Conservation (phyloP, 1,284 basidiomycete species). For the Ustilago vetiveriae region DNA sequence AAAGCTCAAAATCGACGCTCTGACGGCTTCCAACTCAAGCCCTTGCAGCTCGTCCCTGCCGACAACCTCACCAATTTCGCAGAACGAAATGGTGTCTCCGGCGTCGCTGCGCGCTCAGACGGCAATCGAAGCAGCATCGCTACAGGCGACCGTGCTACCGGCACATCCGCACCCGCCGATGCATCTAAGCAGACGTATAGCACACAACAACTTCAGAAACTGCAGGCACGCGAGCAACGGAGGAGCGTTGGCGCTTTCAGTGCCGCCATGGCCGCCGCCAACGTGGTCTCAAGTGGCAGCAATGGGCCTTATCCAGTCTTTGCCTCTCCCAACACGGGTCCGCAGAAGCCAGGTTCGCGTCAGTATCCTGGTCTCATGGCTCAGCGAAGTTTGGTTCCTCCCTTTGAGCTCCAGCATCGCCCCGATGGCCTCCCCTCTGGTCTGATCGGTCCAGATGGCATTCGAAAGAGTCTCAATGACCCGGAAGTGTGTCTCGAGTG, state of each 20-base stretch:
- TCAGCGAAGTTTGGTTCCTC: constrained; percentile 62
- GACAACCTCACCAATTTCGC: constrained; percentile 23
- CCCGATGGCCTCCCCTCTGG: constrained; percentile 60
- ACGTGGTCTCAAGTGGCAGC: constrained; percentile 51
- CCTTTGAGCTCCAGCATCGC: constrained; percentile 65
- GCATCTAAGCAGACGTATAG: constrained; percentile 33
- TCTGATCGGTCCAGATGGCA: constrained; percentile 58
- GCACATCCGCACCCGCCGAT: constrained; percentile 5
- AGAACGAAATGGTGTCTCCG: constrained; percentile 17
- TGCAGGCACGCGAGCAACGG: constrained; percentile 55
- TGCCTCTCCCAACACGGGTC: constrained; percentile 28
- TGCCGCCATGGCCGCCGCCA: constrained; percentile 53
- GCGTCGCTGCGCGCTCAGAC: constrained; percentile 4
- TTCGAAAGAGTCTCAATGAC: constrained; percentile 60
- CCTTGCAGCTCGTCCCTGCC: constrained; percentile 51
- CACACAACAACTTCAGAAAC: constrained; percentile 60
- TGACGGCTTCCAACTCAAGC: constrained; percentile 51
- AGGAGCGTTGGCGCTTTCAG: constrained; percentile 58
- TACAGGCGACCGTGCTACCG: constrained; percentile 12
- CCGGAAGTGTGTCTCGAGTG: constrained; percentile 94
- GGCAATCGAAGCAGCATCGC: constrained; percentile 20
- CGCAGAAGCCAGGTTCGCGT: constrained; percentile 40
- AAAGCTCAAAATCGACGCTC: constrained; percentile 21
- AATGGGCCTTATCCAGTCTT: constrained; percentile 63
- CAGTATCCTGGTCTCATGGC: constrained; percentile 62